Base-by-base conservation (phyloP, 805 yeast genomes). In the Metschnikowia sp. region DNA sequence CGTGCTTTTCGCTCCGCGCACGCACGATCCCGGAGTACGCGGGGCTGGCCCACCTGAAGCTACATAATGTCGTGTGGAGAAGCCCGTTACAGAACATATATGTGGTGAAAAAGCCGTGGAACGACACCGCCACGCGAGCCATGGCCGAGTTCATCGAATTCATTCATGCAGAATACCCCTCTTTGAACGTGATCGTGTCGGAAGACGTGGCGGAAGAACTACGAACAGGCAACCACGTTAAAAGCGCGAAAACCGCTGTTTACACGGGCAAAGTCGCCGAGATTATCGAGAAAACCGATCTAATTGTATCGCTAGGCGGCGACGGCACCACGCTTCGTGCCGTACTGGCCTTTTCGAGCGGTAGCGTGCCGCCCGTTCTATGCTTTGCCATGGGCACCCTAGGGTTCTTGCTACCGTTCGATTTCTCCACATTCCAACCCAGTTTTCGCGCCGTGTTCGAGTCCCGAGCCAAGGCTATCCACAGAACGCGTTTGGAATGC, bases 311-410 rank as follows among this genome's bases (percentile, higher is more conserved):
- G 0, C 66, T 91, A 35, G 98, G 98, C n/a, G 98, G 98, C 15
- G 98, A 91, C 65, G 98, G 98, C 5, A 91, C 97, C 0, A 88
- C 89, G 46, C 65, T 91, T 38, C 78, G 91, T 45, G 96, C 92
- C 0, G 92, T 89, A 0, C 82, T 94, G 5, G 70, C 82, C 57
- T 91, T 91, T 61, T 81, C 84, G 45, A 80, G 82, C 59, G 74
- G 74, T 9, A 73, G 79, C 41, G 94, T 88, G 3, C 98, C 98
- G 1, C 98, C 98, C 0, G 88, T 91, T 0, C 67, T 91, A 42
- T 82, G 95, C 28, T 90, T 88, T 61, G 88, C 97, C 0, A 68
- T 91, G 68, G 98, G 98, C 0, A 90, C 97, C 0, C 66, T 91
- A 36, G 98, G 98, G 8, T 91, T 91, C 59, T 65, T 91, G 36